A percentile compares a stretch with the other conserved stretches of the same genome.
Conservation (phyloP, 148 eudicot genomes). For the Limonium bicolor region DNA sequence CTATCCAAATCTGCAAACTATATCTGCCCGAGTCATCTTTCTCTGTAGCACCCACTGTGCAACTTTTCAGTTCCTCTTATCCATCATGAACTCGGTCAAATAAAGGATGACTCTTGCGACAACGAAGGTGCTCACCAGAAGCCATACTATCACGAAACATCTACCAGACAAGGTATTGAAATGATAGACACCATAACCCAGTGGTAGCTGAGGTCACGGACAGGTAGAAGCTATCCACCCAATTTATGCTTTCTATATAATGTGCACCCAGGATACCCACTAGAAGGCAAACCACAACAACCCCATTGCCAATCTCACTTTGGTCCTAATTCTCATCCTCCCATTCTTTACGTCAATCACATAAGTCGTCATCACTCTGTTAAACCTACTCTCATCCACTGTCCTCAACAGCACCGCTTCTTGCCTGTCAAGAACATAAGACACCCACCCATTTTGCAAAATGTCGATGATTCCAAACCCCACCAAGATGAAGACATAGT, state of each 20-base stretch:
- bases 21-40: conserved; percentile 39
- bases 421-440: conserved; percentile 30
- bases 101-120: conserved; percentile 51
- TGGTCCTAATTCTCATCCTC: conserved; percentile 37
- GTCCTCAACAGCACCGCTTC: conserved; percentile 27
- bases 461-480: conserved; percentile 44
- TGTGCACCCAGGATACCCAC: conserved; percentile 25
- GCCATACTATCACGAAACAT: conserved; percentile 46
- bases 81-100: conserved; percentile 43
- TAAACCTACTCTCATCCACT: conserved; percentile 14
- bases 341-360: conserved; percentile 22
- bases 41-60: conserved; percentile 34
- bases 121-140: conserved; percentile 38
- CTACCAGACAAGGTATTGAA: conserved; percentile 32
- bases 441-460: conserved; percentile 25
- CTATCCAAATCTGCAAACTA: conserved; percentile 48
- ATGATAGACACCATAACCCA: conserved; percentile 42
- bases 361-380: conserved; percentile 16
- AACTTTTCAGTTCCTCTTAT: conserved; percentile 32
- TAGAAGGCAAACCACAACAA: conserved; percentile 23
- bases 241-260: conserved; percentile 17
- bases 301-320: conserved; percentile 35
- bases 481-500: conserved; percentile 27
- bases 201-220: conserved; percentile 62
- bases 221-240: conserved; percentile 48